Conservation (phyloP, 2,329 filamentous ascomycete species). For the Monilinia fructicola region DNA sequence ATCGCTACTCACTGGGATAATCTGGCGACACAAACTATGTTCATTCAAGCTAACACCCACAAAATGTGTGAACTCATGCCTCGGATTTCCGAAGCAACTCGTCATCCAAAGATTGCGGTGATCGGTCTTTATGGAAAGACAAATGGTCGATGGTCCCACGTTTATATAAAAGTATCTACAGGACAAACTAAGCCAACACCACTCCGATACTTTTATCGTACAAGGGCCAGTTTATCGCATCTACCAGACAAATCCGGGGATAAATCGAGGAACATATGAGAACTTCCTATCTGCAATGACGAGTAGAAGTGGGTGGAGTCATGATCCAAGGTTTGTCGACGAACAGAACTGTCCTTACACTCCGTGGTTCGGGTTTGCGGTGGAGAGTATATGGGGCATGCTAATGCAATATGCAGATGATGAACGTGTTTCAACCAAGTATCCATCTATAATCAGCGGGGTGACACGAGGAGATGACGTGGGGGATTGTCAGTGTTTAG, state of each 20-base stretch:
- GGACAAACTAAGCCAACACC: constrained; percentile 28
- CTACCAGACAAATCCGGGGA: constrained; percentile 46
- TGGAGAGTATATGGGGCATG: constrained; percentile 37
- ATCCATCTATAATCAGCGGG: constrained; percentile 78
- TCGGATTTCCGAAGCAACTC: constrained; percentile 43
- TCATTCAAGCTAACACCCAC: constrained; percentile 49
- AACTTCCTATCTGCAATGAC: constrained; percentile 31
- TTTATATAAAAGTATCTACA: constrained; percentile 40
- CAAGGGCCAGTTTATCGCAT: constrained; percentile 51
- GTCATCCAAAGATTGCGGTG: constrained; percentile 44
- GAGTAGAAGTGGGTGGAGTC: constrained; percentile 32
- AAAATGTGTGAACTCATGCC: constrained; percentile 44
- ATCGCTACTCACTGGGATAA: constrained; percentile 47
- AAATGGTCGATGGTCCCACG: constrained; percentile 41
- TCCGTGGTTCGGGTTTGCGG: constrained; percentile 37
- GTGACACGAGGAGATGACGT: constrained; percentile 51
- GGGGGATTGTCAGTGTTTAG: constrained; percentile 38
- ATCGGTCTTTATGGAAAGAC: constrained; percentile 46
- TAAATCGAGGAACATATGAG: constrained; percentile 31
- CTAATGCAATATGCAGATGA: constrained; percentile 41
- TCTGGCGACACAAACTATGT: constrained; percentile 49
- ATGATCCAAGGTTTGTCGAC: constrained; percentile 26
- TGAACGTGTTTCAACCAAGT: constrained; percentile 77
- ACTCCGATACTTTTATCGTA: constrained; percentile 45
- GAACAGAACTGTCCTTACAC: constrained; percentile 30